A percentile compares a stretch with the other conserved stretches of the same genome.
Conservation (phyloP, 2,329 filamentous ascomycete species). For the Dothidotthia symphoricarpi region DNA sequence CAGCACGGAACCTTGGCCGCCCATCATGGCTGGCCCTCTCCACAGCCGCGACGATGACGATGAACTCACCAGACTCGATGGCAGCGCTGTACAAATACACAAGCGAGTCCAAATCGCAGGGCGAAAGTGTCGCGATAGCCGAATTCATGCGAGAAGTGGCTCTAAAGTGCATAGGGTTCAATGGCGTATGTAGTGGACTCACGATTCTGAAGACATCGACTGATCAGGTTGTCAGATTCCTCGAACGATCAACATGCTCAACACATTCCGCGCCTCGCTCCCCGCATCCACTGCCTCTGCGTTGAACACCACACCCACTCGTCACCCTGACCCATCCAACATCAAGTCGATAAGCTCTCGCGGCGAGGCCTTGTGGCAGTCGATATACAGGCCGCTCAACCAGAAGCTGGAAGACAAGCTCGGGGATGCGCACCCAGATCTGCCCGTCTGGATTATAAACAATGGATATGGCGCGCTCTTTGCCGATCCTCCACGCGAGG, state of each 20-base stretch:
- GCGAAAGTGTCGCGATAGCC: conserved; percentile 53
- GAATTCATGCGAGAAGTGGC: conserved; percentile 74
- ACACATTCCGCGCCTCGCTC: conserved; percentile 65
- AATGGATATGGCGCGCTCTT: conserved; percentile 73
- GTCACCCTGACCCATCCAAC: conserved; percentile 48
- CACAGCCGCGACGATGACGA: conserved; percentile 77
- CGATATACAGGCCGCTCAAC: conserved; percentile 73
- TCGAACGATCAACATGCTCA: conserved; percentile 78
- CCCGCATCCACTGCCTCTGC: conserved; percentile 54
- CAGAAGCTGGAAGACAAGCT: conserved; percentile 69
- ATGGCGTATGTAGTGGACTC: conserved; percentile 51
- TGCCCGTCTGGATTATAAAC: conserved; percentile 76
- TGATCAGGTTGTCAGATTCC: conserved; percentile 56
- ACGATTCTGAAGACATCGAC: background rate
- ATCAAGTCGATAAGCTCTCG: conserved; percentile 56
- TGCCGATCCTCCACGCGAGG: conserved; percentile 59
- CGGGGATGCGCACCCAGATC: conserved; percentile 72
- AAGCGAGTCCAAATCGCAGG: conserved; percentile 21
- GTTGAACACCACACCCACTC: conserved; percentile 59
- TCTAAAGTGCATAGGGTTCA: conserved; percentile 76
- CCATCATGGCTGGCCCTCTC: conserved; percentile 41
- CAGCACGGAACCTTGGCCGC: conserved; percentile 28
- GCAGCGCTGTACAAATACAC: conserved; percentile 56
- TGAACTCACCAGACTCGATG: conserved; percentile 80
- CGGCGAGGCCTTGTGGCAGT: conserved; percentile 69